These are phyloP conservation scores for Tetragonia tetragonoides DNA, from an alignment of 148 eudicot species.

Conservation along the genomic window DNA sequence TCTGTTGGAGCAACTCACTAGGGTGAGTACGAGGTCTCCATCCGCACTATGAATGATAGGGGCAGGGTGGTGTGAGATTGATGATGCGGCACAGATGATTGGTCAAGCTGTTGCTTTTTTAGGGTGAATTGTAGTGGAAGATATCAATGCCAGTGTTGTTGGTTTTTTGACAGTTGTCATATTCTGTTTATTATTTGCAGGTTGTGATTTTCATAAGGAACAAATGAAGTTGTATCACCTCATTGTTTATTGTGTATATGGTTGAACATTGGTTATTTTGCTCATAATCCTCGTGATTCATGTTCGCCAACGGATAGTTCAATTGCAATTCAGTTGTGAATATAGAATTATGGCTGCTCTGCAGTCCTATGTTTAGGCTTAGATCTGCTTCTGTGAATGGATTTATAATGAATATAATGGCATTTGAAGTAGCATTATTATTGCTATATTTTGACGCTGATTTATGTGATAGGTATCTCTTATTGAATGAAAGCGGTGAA, in stretches of 20 bases:
- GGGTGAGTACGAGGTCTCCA: no score
- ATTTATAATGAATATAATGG: background rate
- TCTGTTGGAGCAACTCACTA: no score
- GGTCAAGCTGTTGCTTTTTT: no score
- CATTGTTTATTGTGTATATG: background rate
- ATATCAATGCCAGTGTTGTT: no score
- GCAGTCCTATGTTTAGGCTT: background rate
- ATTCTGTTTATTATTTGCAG: background rate
- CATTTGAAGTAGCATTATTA: background rate
- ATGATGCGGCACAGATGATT: no score
- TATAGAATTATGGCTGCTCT: background rate
- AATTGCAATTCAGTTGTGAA: background rate
- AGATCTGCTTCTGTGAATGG: background rate
- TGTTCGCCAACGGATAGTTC: background rate
- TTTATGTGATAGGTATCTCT: constrained; percentile 63
- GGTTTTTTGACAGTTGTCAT: no score
- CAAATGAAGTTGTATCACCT: background rate
- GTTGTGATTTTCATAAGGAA: background rate
- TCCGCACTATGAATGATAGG: no score
- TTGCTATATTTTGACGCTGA: background rate
- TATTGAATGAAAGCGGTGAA: constrained; percentile 80
- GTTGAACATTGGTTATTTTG: background rate
- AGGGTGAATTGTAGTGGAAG: no score
- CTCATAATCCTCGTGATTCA: background rate
- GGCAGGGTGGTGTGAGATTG: no score